Conservation (phyloP, 2,329 filamentous ascomycete species). For the Cyphellophora europaea region DNA sequence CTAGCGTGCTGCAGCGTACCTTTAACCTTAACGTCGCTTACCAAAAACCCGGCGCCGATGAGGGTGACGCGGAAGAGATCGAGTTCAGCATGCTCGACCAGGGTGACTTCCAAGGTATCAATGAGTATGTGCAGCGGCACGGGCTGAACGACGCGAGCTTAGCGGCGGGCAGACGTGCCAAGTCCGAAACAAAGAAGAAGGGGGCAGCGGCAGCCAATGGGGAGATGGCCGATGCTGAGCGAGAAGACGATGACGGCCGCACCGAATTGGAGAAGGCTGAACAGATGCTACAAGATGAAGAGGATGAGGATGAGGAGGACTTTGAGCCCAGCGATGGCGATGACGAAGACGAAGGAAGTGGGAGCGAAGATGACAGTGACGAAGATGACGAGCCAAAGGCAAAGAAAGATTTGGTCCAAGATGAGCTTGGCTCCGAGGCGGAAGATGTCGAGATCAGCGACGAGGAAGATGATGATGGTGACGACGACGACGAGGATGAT, state of each 20-base stretch:
- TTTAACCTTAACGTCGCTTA: conserved; percentile 54
- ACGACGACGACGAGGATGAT: conserved; percentile 9
- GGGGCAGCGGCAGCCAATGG: conserved; percentile 8
- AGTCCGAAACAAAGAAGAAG: conserved; percentile 46
- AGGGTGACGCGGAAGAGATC: conserved; percentile 37
- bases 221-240: conserved; percentile 12
- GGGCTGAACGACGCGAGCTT: conserved; percentile 54
- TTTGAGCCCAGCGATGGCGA: conserved; percentile 41
- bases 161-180: conserved; percentile 50
- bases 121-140: conserved; percentile 52
- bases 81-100: conserved; percentile 61
- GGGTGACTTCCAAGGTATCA: conserved; percentile 52
- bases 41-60: conserved; percentile 12
- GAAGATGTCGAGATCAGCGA: conserved; percentile 26
- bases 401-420: conserved; percentile 27
- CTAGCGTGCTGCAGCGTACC: conserved; percentile 54
- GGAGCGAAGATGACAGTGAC: conserved; percentile 31
- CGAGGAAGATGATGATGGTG: conserved; percentile 14
- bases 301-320: conserved; percentile 41
- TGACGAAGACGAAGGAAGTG: conserved; percentile 37
- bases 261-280: conserved; percentile 51
- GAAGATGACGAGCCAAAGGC: conserved; percentile 19
- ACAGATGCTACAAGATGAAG: conserved; percentile 35
- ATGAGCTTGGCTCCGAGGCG: conserved; percentile 35
- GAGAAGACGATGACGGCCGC: conserved; percentile 36